Base-by-base conservation (phyloP, 306 rosid species). In the Phaseolus lunatus region DNA sequence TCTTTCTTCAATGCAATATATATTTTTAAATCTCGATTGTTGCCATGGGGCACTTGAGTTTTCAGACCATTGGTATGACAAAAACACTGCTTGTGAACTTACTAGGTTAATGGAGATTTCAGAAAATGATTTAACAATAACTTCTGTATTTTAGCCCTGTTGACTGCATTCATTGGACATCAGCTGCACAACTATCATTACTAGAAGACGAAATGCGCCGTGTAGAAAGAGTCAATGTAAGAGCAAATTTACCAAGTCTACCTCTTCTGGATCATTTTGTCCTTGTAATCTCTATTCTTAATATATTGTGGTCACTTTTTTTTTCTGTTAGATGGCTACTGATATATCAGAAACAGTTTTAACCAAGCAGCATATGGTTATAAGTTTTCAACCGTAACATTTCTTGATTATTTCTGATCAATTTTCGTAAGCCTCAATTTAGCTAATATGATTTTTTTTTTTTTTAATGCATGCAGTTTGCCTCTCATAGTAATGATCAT, bases 131-230 rank as follows among this genome's bases (percentile, higher is more conserved):
- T 77, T 85, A 35, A 67, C 61, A 70, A 44, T 45, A 7, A 26
- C 23, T 79, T 72, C 20, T 77, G 72, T 47, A 16, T 85, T 80
- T 74, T 92, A 95, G 99, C 86, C 99, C 99, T 68, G 97, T 95
- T 67, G 97, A 95, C 67, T 95, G 99, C 89, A 95, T 95, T 84
- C 97, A 95, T 73, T 95, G 99, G 99, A 92, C 97, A 84, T 92
- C 99, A 73, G 97, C 99, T 61, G 91, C 97, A 27, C 97, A 95
- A 63, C 75, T 95, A 67, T 95, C 97, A 19, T 84, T 95, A 87
- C 97, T 95, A 9, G 99, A 95, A 84, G 97, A 95, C 24, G 99
- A 95, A 83, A 92, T 95, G 97, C 96, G 97, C 45, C 85, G 97
- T 16, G 91, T 92, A 7, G 99, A 95, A 90, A 88, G 97, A 92